phyloP scores from a whole-genome alignment of 1,284 basidiomycete species.

The Xerocomus amazonicus region DNA sequence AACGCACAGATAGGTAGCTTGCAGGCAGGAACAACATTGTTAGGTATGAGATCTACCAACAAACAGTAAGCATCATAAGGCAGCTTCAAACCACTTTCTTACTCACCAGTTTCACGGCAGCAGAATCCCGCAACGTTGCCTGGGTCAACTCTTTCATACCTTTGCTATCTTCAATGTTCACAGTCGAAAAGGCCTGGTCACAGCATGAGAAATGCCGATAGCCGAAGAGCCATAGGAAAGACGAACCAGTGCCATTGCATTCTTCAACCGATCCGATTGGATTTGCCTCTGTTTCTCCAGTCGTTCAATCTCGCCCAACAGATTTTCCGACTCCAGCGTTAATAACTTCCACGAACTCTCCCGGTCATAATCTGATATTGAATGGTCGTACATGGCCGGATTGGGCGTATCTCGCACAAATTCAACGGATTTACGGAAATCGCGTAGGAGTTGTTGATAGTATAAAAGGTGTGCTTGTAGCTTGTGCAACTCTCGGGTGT shows the following conservation, averaged over 20 bases:
- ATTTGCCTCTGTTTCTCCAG: constrained; percentile 41
- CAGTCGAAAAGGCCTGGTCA: constrained; percentile 45
- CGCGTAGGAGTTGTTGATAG: constrained; percentile 48
- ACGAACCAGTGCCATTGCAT: constrained; percentile 48
- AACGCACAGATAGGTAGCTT: constrained; percentile 38
- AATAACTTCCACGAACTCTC: constrained; percentile 30
- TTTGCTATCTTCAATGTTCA: constrained; percentile 48
- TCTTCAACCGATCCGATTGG: constrained; percentile 46
- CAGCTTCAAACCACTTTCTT: background rate
- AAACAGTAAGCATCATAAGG: background rate
- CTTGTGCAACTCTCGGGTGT: constrained; percentile 50
- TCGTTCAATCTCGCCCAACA: constrained; percentile 45
- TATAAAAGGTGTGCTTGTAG: constrained; percentile 53
- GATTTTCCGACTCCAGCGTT: constrained; percentile 40
- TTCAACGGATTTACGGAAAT: constrained; percentile 49
- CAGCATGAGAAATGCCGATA: background rate
- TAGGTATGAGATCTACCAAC: constrained; percentile 28
- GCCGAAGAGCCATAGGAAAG: background rate
- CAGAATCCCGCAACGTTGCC: constrained; percentile 45
- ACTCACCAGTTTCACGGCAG: constrained; percentile 46
- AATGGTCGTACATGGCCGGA: constrained; percentile 37
- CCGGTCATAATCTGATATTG: constrained; percentile 12
- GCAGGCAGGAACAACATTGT: constrained; percentile 34
- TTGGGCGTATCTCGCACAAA: constrained; percentile 47
- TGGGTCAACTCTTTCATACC: constrained; percentile 44